phyloP scores from a whole-genome alignment of 176 grass and related monocot genomes.

The Elaeis guineensis region DNA sequence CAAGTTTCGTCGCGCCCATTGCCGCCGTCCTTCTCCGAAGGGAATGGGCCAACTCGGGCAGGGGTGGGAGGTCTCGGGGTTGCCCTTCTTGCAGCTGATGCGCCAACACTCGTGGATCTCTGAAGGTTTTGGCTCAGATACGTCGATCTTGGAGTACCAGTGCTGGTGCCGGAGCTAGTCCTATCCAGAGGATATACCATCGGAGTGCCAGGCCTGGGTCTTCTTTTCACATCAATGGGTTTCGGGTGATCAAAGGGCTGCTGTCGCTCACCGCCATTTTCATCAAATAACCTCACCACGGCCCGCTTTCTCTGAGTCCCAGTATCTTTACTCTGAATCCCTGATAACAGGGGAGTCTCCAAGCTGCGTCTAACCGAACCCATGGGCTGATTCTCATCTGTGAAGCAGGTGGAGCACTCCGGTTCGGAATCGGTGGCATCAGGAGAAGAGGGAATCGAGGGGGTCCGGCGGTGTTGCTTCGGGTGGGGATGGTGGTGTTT shows the following conservation, averaged over 20 bases:
- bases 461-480: neutral
- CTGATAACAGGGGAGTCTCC: slow-evolving; percentile 2
- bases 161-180: neutral
- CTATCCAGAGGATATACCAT: neutral
- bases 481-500: neutral
- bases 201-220: slow-evolving; percentile 27
- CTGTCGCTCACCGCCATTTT: slow-evolving; percentile 16
- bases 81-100: slow-evolving; percentile 14
- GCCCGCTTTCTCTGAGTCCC: slow-evolving; percentile 27
- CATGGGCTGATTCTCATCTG: slow-evolving; percentile 65
- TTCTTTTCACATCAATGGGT: slow-evolving; percentile 1
- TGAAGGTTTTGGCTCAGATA: neutral
- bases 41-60: slow-evolving; percentile 29
- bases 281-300: slow-evolving; percentile 65
- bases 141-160: neutral
- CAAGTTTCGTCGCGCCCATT: slow-evolving; percentile 18
- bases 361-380: neutral
- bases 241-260: slow-evolving; percentile 2
- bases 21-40: neutral
- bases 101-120: neutral
- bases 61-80: slow-evolving; percentile 42
- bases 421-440: neutral
- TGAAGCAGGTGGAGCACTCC: slow-evolving; percentile 35
- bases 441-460: neutral
- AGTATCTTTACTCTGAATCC: neutral